These are phyloP conservation scores for Irpex sp. DNA, from an alignment of 1,284 basidiomycete species.

Conservation along the genomic window DNA sequence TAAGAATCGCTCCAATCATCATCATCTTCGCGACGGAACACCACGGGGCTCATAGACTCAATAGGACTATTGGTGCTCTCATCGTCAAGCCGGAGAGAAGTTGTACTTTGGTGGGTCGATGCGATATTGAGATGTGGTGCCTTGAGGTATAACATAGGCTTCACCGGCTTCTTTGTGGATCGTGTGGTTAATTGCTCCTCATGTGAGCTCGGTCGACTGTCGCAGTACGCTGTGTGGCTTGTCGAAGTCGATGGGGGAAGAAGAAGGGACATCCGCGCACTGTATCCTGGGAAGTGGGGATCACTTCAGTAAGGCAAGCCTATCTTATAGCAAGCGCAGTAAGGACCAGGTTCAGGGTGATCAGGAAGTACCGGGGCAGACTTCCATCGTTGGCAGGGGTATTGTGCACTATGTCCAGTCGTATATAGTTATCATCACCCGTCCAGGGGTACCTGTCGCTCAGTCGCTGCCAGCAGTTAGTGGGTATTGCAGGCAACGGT, in stretches of 20 bases:
- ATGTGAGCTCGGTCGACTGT: background rate
- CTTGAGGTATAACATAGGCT: background rate
- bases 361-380: background rate
- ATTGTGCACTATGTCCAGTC: background rate
- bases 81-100: background rate
- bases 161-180: background rate
- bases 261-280: background rate
- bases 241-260: background rate
- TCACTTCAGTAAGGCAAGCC: too few species aligned
- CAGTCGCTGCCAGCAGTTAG: background rate
- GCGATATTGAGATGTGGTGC: background rate
- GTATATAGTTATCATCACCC: background rate
- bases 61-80: background rate
- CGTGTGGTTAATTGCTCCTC: background rate
- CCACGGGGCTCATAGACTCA: background rate
- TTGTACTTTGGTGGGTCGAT: background rate
- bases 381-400: too few species aligned
- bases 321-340: background rate
- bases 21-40: background rate
- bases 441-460: background rate
- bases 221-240: background rate
- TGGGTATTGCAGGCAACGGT: background rate
- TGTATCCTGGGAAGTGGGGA: too few species aligned
- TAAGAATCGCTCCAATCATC: background rate
- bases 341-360: background rate